Conservation (phyloP, 169 alveolate genomes). For the Cryptosporidium ubiquitum region DNA sequence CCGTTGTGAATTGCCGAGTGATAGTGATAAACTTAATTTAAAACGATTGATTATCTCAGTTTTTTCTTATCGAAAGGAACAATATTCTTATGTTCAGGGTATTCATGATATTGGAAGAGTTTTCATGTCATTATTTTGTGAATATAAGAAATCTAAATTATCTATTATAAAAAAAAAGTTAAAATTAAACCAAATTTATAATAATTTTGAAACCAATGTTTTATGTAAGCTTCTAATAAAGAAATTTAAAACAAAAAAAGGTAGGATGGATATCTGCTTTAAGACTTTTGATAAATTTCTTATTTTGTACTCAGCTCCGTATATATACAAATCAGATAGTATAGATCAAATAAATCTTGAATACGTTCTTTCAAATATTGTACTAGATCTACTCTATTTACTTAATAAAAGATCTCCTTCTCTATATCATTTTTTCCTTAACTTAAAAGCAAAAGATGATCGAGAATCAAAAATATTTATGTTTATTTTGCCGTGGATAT, state of each 20-base stretch:
- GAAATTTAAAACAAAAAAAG: slow-evolving; percentile 9
- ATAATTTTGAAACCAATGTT: not conserved
- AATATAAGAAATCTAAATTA: not conserved
- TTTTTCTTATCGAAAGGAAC: slow-evolving; percentile 6
- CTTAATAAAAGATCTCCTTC: not conserved
- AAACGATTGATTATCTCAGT: slow-evolving; percentile 24
- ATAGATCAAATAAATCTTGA: not conserved
- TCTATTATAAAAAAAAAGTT: not conserved
- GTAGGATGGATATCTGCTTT: slow-evolving; percentile 56
- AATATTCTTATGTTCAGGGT: slow-evolving; percentile 57
- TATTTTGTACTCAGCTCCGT: slow-evolving; percentile 20
- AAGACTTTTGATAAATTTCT: slow-evolving; percentile 39
- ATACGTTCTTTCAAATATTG: not conserved
- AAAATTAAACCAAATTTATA: not conserved
- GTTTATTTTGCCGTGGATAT: slow-evolving; percentile 82
- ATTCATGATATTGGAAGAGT: slow-evolving; percentile 63
- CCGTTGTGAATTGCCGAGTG: slow-evolving; percentile 4
- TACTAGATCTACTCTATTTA: not conserved
- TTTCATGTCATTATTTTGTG: slow-evolving; percentile 4
- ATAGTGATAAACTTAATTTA: not conserved
- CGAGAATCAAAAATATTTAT: slow-evolving; percentile 75
- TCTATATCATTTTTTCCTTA: not conserved
- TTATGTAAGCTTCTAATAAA: not conserved
- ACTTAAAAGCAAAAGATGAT: not conserved
- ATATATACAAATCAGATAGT: not conserved